Conservation (phyloP, 768 basidiomycete species). For the Saitozyma podzolica region DNA sequence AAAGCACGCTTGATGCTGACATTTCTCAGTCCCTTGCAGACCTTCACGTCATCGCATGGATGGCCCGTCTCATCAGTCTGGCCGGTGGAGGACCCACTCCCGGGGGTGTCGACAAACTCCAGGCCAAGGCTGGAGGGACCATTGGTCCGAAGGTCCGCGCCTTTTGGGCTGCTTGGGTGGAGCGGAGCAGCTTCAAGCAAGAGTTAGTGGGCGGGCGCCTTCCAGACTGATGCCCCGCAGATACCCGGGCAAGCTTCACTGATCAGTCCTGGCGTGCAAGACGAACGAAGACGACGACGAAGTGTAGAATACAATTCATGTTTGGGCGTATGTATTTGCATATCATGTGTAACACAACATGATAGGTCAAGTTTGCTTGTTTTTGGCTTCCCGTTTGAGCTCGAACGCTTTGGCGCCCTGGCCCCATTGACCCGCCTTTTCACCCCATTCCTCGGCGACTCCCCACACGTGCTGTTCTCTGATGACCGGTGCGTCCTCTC, state of each 20-base stretch:
- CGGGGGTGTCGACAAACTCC: slow-evolving; percentile 39
- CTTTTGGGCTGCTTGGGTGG: slow-evolving; percentile 71
- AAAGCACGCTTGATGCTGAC: neutral
- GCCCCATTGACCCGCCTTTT: slow-evolving; percentile 51
- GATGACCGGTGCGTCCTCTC: slow-evolving; percentile 37
- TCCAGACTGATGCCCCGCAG: slow-evolving; percentile 3
- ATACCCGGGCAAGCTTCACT: slow-evolving; percentile 3
- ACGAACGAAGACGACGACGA: no score
- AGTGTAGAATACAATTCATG: no score
- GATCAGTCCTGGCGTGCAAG: no score
- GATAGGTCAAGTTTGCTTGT: no score
- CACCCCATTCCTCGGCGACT: slow-evolving; percentile 50
- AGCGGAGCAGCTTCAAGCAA: slow-evolving; percentile 70
- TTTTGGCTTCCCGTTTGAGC: no score
- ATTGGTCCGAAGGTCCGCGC: slow-evolving; percentile 62
- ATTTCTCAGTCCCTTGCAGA: slow-evolving; percentile 65
- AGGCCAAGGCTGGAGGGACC: slow-evolving; percentile 58
- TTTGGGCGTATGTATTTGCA: no score
- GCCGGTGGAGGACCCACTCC: slow-evolving; percentile 58
- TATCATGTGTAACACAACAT: no score
- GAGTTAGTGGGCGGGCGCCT: slow-evolving; percentile 53
- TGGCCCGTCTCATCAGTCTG: slow-evolving; percentile 63
- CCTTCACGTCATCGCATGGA: slow-evolving; percentile 75
- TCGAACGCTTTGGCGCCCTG: slow-evolving; percentile 40
- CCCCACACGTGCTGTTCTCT: slow-evolving; percentile 51